Conservation (phyloP, 352 stramenopile species). For the Globisporangium paroecandrum region DNA sequence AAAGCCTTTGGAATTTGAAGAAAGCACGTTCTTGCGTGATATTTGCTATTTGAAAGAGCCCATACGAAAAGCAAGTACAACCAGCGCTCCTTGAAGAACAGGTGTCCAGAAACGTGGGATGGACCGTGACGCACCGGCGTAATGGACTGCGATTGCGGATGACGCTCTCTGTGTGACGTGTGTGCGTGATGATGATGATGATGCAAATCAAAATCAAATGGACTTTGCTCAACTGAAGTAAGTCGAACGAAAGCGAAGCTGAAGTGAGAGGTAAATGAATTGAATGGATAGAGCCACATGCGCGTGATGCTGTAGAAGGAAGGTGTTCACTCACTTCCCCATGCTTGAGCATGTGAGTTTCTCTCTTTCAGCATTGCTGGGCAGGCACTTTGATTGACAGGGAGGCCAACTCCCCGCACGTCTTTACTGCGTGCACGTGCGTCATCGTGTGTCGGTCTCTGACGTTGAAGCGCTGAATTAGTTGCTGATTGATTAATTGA, state of each 20-base stretch:
- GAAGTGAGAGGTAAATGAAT: background rate
- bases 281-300: background rate
- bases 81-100: background rate
- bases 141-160: background rate
- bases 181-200: no score
- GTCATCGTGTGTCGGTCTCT: background rate
- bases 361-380: background rate
- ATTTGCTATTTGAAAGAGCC: background rate
- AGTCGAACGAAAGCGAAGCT: background rate
- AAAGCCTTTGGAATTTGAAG: background rate
- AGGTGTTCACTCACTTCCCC: no score
- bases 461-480: background rate
- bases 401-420: background rate
- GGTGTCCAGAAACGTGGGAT: background rate
- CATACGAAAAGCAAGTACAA: background rate
- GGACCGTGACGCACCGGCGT: background rate
- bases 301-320: no score
- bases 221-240: background rate
- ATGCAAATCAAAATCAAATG: background rate
- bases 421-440: background rate
- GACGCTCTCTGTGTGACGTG: background rate
- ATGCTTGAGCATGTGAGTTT: no score
- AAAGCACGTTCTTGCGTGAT: background rate
- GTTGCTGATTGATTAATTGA: background rate
- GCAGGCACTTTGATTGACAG: background rate